phyloP scores from a whole-genome alignment of 1,139 yeast species.

The Debaryomyces robertsiae region DNA sequence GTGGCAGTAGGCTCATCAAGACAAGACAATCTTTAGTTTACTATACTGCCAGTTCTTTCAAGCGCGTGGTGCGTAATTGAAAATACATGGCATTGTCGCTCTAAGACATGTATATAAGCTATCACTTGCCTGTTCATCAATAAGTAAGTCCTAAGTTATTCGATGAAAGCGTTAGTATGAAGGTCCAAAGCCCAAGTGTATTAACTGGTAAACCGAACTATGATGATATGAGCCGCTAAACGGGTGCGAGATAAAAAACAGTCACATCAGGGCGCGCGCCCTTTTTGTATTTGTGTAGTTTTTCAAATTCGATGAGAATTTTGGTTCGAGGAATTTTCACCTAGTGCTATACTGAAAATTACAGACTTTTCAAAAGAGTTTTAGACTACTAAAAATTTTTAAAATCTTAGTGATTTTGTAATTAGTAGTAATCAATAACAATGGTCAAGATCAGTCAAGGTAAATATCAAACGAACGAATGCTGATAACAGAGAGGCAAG shows the following conservation, averaged over 20 bases:
- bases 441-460: constrained; percentile 71
- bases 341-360: constrained; percentile 9
- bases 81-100: too few relatives aligned
- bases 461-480: constrained; percentile 28
- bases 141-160: too few relatives aligned
- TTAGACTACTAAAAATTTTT: constrained; percentile 9
- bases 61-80: too few relatives aligned
- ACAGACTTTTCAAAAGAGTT: constrained; percentile 8
- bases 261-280: constrained; percentile 26
- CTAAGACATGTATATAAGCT: too few relatives aligned
- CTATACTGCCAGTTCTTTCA: too few relatives aligned
- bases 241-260: not conserved
- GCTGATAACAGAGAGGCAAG: constrained; percentile 4
- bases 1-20: too few relatives aligned
- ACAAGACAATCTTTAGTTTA: too few relatives aligned
- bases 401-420: constrained; percentile 11
- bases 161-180: too few relatives aligned
- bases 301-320: not conserved
- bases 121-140: too few relatives aligned
- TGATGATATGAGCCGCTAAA: too few relatives aligned
- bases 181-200: too few relatives aligned
- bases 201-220: too few relatives aligned
- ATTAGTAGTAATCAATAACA: constrained; percentile 27
- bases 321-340: constrained; percentile 15
- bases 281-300: constrained; percentile 14